A percentile compares a stretch with the other conserved stretches of the same genome.
Evolutionary conservation across 2,329 filamentous ascomycete species (phyloP).

Genomic region (Fusarium phyllophilum): DNA sequence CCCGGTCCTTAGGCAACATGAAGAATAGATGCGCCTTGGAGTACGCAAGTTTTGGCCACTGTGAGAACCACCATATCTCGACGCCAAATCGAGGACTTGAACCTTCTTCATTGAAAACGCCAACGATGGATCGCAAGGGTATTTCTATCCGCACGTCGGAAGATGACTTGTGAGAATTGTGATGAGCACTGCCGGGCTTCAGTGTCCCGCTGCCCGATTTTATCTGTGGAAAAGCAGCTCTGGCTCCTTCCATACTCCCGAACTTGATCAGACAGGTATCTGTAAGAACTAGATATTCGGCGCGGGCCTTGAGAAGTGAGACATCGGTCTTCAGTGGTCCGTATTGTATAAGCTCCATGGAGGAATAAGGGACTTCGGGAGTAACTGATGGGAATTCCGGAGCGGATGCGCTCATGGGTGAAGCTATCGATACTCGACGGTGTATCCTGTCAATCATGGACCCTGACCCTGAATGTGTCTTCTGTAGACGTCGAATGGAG

Average conservation of each 20-base stretch:
- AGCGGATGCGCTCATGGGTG: slow-evolving; percentile 45
- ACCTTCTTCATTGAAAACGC: slow-evolving; percentile 63
- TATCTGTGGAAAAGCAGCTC: slow-evolving; percentile 59
- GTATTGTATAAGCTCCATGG: slow-evolving; percentile 56
- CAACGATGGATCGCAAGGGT: slow-evolving; percentile 61
- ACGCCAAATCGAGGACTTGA: slow-evolving; percentile 61
- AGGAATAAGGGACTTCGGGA: slow-evolving; percentile 47
- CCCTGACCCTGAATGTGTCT: slow-evolving; percentile 51
- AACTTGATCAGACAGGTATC: slow-evolving; percentile 62
- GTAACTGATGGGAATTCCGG: slow-evolving; percentile 45
- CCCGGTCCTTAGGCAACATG: slow-evolving; percentile 58
- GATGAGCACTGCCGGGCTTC: slow-evolving; percentile 39
- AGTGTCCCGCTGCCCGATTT: slow-evolving; percentile 40
- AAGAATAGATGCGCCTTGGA: slow-evolving; percentile 62
- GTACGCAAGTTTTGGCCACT: slow-evolving; percentile 57
- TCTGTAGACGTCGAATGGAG: slow-evolving; percentile 50
- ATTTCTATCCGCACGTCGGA: slow-evolving; percentile 57
- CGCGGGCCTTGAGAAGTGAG: slow-evolving; percentile 59
- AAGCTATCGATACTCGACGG: slow-evolving; percentile 53
- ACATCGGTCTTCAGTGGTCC: slow-evolving; percentile 61
- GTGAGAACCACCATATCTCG: slow-evolving; percentile 66
- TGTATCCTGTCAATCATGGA: slow-evolving; percentile 56
- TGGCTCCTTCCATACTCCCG: slow-evolving; percentile 58
- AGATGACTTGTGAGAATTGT: slow-evolving; percentile 44
- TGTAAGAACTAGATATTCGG: slow-evolving; percentile 64